Percentiles rank a stretch among this genome's conserved stretches.
Conservation (phyloP, 164 flowering plant genomes). For the Litsea cubeba region DNA sequence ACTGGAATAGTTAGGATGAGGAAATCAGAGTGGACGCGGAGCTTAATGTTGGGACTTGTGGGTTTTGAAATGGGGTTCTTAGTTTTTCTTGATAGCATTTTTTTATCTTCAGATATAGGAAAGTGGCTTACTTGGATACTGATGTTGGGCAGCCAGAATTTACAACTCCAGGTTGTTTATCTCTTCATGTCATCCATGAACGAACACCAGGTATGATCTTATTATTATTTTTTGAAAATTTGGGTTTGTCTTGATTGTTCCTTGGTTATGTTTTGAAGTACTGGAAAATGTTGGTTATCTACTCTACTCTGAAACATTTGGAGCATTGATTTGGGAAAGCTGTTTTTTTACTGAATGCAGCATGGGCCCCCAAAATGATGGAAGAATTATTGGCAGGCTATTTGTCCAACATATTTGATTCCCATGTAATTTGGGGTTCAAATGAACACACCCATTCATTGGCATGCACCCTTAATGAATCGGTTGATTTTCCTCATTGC, state of each 20-base stretch:
- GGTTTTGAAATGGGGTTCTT: background rate
- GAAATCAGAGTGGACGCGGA: no score
- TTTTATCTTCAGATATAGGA: constrained; percentile 43
- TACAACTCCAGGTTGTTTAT: constrained; percentile 84
- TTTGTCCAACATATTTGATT: no score
- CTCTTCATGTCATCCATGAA: constrained; percentile 61
- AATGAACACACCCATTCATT: background rate
- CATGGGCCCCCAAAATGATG: background rate
- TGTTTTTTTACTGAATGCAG: background rate
- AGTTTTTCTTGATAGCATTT: background rate
- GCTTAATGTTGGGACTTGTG: no score
- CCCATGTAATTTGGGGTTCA: no score
- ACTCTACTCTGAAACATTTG: background rate
- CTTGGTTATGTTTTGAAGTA: background rate
- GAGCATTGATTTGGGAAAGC: background rate
- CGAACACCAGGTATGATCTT: constrained; percentile 47
- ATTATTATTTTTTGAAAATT: background rate
- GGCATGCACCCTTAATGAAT: background rate
- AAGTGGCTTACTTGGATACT: constrained; percentile 85
- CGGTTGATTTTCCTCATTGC: background rate
- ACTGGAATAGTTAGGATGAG: no score
- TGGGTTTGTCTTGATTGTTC: background rate
- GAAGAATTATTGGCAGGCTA: background rate
- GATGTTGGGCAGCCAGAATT: constrained; percentile 98
- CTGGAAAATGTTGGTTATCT: background rate